Conservation (phyloP, 73 alveolate genomes). For the Halteria grandinella region DNA sequence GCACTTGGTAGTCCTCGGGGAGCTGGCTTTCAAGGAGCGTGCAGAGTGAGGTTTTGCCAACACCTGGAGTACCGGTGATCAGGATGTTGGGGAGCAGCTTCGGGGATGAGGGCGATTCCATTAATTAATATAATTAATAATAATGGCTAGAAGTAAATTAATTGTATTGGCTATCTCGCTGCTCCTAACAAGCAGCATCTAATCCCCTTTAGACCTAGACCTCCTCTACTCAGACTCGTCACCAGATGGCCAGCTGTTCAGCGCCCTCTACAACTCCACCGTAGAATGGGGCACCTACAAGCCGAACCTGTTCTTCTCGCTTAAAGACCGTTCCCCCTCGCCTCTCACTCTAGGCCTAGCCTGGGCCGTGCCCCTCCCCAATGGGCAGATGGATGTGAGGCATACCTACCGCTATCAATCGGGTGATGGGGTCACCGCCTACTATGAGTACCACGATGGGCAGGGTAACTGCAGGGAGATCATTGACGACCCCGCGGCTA, state of each 20-base stretch:
- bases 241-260: background rate
- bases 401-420: constrained; percentile 35
- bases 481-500: constrained; percentile 19
- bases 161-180: too few relatives aligned
- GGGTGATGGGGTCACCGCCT: constrained; percentile 24
- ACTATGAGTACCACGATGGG: constrained; percentile 56
- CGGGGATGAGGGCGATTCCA: constrained; percentile 1
- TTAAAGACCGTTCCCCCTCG: constrained; percentile 46
- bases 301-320: constrained; percentile 79
- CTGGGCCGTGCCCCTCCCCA: constrained; percentile 39
- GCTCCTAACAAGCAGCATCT: too few relatives aligned
- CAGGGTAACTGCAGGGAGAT: constrained; percentile 4
- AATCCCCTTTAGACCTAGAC: background rate
- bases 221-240: background rate
- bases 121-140: too few relatives aligned
- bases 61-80: constrained; percentile 99
- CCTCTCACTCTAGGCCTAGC: constrained; percentile 52
- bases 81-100: constrained; percentile 84
- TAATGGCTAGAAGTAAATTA: too few relatives aligned
- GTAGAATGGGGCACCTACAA: constrained; percentile 86
- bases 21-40: constrained; percentile 83
- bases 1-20: constrained; percentile 66
- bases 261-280: constrained; percentile 32
- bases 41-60: constrained; percentile 96
- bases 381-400: background rate